phyloP scores from a whole-genome alignment of 2,329 filamentous ascomycete species.

The Aureobasidium sp. region DNA sequence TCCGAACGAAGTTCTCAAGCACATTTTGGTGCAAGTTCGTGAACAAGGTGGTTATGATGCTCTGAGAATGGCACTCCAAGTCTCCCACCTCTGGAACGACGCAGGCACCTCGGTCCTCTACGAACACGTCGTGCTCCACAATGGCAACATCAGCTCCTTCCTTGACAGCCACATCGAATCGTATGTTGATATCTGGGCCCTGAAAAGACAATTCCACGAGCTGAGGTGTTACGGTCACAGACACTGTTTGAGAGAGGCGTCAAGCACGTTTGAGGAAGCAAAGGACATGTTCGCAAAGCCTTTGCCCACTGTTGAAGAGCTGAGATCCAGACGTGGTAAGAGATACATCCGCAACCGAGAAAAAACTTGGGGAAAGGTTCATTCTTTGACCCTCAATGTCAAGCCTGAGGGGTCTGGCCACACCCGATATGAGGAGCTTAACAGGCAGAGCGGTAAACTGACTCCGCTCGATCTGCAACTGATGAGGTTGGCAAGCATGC shows the following conservation, averaged over 20 bases:
- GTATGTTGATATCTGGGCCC: neutral
- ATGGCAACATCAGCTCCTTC: neutral
- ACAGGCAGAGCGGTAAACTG: neutral
- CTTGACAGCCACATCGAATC: neutral
- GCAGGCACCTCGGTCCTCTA: neutral
- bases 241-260: neutral
- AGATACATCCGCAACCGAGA: neutral
- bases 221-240: neutral
- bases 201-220: neutral
- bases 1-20: neutral
- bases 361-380: neutral
- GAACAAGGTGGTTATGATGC: neutral
- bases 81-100: conserved; percentile 5
- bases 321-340: neutral
- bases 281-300: neutral
- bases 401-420: neutral
- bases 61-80: neutral
- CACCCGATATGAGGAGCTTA: neutral
- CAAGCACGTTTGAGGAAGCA: neutral
- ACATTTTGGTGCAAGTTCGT: conserved; percentile 2
- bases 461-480: neutral
- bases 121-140: conserved; percentile 6
- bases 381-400: neutral
- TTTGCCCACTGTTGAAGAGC: neutral
- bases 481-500: conserved; percentile 5